Conservation (phyloP, 768 basidiomycete species). For the Cystofilobasidium ferigula region DNA sequence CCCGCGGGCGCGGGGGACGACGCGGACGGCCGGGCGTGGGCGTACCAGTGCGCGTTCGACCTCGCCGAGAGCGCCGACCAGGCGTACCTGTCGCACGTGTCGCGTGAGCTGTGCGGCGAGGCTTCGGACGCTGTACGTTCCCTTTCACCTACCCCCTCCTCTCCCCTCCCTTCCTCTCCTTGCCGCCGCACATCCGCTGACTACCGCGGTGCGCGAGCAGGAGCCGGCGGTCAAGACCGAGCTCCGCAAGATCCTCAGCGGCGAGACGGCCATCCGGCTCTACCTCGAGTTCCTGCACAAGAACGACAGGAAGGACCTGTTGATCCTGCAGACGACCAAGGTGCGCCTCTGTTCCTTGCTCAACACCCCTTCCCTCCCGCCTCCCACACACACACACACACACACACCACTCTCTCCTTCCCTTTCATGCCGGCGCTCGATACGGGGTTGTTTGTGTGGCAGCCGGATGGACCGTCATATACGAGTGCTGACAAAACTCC, state of each 20-base stretch:
- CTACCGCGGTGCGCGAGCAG: not conserved
- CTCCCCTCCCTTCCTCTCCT: not conserved
- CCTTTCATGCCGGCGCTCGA: too few relatives aligned
- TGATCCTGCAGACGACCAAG: conserved; percentile 87
- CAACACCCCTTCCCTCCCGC: not conserved
- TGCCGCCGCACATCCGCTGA: not conserved
- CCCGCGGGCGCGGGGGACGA: conserved; percentile 35
- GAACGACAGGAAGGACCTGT: conserved; percentile 83
- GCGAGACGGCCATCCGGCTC: conserved; percentile 81
- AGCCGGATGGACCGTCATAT: too few relatives aligned
- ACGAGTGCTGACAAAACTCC: too few relatives aligned
- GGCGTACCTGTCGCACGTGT: conserved; percentile 67
- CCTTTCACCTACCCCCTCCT: not conserved
- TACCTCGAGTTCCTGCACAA: conserved; percentile 92
- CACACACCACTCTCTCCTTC: conserved; percentile 2
- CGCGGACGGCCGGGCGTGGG: conserved; percentile 37
- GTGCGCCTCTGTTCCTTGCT: conserved; percentile 40
- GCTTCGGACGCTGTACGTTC: not conserved
- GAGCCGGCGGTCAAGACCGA: conserved; percentile 26
- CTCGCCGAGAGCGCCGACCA: conserved; percentile 86
- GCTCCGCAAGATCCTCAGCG: conserved; percentile 56
- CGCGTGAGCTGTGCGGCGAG: conserved; percentile 36
- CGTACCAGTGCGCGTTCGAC: conserved; percentile 94
- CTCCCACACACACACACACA: too few relatives aligned
- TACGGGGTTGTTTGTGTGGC: too few relatives aligned